phyloP scores from a whole-genome alignment of 768 basidiomycete genomes.

The Kwoniella sp. region DNA sequence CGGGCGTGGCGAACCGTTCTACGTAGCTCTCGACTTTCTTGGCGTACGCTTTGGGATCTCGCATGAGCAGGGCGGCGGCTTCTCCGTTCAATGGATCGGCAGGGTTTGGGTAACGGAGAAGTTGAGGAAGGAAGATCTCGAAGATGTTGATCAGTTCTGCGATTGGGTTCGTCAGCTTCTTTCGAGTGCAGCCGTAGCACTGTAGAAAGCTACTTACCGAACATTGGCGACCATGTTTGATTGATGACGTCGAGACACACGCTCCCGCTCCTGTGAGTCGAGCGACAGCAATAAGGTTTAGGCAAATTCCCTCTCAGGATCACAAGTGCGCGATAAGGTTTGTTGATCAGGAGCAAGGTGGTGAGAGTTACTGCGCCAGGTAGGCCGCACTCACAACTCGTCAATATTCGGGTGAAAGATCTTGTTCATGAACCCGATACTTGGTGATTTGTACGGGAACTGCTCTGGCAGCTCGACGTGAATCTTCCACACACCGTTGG shows the following conservation, averaged over 20 bases:
- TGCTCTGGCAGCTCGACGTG: slow-evolving; percentile 98
- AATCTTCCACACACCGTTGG: slow-evolving; percentile 98
- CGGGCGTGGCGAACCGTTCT: slow-evolving; percentile 89
- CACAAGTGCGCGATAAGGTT: not conserved
- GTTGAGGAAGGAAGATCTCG: slow-evolving; percentile 95
- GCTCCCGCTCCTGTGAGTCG: slow-evolving; percentile 76
- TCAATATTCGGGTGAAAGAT: slow-evolving; percentile 99
- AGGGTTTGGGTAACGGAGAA: slow-evolving; percentile 96
- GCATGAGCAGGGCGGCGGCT: slow-evolving; percentile 94
- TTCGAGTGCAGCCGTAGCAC: no score
- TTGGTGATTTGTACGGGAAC: slow-evolving; percentile 98
- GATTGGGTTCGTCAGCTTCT: no score
- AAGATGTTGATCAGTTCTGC: slow-evolving; percentile 99
- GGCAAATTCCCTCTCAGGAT: no score
- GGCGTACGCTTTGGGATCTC: slow-evolving; percentile 95
- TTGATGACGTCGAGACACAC: slow-evolving; percentile 99
- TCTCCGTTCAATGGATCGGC: slow-evolving; percentile 98
- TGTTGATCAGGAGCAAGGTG: no score
- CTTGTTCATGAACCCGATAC: slow-evolving; percentile 99
- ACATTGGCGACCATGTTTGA: slow-evolving; percentile 99
- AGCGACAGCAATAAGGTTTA: no score
- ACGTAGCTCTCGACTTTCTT: slow-evolving; percentile 96
- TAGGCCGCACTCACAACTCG: slow-evolving; percentile 90
- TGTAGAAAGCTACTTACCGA: slow-evolving; percentile 71
- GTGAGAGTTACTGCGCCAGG: no score